Conservation (phyloP, 2,329 filamentous ascomycete genomes). For the Annulohypoxylon truncatum region DNA sequence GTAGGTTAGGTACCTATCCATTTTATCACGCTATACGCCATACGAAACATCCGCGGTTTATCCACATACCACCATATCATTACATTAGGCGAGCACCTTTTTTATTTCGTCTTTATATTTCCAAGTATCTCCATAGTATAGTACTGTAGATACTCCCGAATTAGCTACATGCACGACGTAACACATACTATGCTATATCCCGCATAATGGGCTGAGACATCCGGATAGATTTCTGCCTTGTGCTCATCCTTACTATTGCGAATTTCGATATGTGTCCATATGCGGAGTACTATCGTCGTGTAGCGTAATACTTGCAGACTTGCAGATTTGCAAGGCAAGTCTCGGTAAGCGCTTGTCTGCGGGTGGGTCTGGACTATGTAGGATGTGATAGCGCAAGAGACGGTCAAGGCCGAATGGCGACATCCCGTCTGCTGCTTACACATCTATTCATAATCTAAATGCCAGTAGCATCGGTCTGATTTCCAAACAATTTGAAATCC, state of each 20-base stretch:
- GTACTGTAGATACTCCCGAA: not conserved
- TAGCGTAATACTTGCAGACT: not conserved
- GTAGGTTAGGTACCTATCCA: slow-evolving; percentile 6
- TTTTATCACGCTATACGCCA: not conserved
- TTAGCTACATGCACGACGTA: not conserved
- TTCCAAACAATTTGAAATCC: slow-evolving; percentile 41
- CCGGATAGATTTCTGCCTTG: slow-evolving; percentile 2
- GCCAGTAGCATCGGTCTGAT: slow-evolving; percentile 20
- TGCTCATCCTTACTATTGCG: not conserved
- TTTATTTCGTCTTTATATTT: not conserved
- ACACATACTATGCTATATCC: not conserved
- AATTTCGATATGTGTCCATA: not conserved
- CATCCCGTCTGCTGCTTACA: slow-evolving; percentile 42
- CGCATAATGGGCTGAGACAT: slow-evolving; percentile 5
- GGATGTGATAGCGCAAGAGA: slow-evolving; percentile 7
- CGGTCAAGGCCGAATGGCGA: slow-evolving; percentile 20
- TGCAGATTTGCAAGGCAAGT: not conserved
- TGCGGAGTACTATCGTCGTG: not conserved
- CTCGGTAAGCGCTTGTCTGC: slow-evolving; percentile 29
- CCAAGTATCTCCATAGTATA: not conserved
- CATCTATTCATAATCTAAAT: slow-evolving; percentile 45
- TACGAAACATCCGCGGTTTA: not conserved
- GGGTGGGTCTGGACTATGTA: slow-evolving; percentile 16
- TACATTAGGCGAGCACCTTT: no score
- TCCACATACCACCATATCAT: not conserved